Base-by-base conservation (phyloP, 257 asterid genomes). In the Mentha longifolia region DNA sequence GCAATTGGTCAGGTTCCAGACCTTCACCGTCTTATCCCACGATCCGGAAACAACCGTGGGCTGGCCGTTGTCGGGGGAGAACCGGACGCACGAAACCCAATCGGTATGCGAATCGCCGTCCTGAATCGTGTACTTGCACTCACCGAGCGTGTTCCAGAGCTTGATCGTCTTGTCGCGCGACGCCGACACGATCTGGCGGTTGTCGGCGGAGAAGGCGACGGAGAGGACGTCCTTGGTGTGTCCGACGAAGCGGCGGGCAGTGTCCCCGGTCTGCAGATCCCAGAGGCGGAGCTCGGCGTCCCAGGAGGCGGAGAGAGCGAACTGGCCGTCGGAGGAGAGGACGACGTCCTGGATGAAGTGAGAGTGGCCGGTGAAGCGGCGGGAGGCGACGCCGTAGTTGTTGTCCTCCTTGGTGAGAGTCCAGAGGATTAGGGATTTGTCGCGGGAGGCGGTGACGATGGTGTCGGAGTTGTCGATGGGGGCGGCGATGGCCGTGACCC, bases 401-500 rank as follows among this genome's bases (percentile, higher is more conserved):
- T 52, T 73, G 75, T 83, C 87, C 30, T 87, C 96, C 49, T 89
- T 89, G 10, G 91, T 85, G 1, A 89, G 78, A 10, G 70, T 1
- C 95, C 96, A 92, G 39, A 86, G 20, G 39, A 92, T 85, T 25
- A 92, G 71, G 82, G 97, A 91, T 61, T 89, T 91, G 87, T 91
- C 97, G 3, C 97, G 87, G 10, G 97, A 91, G 12, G 96, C 82
- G 19, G 96, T 78, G 73, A 91, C 97, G 68, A 91, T 89, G 80
- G 80, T 84, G 82, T 89, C 92, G 71, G 91, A 79, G 84, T 91
- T 89, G 66, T 91, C 97, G 62, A 89, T 78, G 2, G 97, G 97
- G 41, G 93, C 84, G 72, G 96, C 97, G 68, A 92, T 89, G 68
- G 95, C 96, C 5, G 97, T 92, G 0, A 92, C 96, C 97, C 97